Base-by-base conservation (phyloP, 148 eudicot species). In the Chenopodium suecicum region DNA sequence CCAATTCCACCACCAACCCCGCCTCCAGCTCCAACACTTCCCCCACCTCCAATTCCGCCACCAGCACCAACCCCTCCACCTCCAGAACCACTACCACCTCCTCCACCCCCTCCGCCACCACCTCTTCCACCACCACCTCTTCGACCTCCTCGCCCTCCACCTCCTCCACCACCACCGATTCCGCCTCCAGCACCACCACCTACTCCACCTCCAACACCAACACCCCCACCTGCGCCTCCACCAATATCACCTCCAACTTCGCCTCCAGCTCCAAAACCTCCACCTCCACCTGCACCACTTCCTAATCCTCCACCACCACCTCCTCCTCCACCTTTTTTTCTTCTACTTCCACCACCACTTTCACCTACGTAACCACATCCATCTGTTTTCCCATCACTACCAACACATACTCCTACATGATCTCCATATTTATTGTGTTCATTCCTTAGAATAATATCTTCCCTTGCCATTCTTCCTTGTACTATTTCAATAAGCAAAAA, bases 401-500 rank as follows among this genome's bases (percentile, higher is more conserved):
- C 23, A 9, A 16, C 12, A 68, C 60, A 73, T 50, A 44, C 67
- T 37, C 12, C 27, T 25, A 11, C 70, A 66, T 66, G 32, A 20
- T 44, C 52, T 29, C 19, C 41, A 50, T 64, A 9, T 19, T 46
- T 29, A n/a, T 0, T 29, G 25, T 64, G 19, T 9, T 65, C 44
- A 22, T 56, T 56, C 12, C 68, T 34, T 20, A 29, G 1, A 32
- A 60, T 34, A 32, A 16, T 16, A 67, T 68, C 72, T 47, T 78
- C 76, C 76, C 17, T 73, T 29, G 32, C 20, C 16, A 50, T 25
- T 62, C 77, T 72, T 56, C 82, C 82, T 41, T 72, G 12, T 10
- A 62, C 77, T 9, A 72, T 68, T 60, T 44, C 62, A 25, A 73
- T 73, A 69, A 62, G 29, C 77, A 62, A 16, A 67, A 80, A 62